Conservation (phyloP, 345 rosid species). For the Euphorbia tirucalli region DNA sequence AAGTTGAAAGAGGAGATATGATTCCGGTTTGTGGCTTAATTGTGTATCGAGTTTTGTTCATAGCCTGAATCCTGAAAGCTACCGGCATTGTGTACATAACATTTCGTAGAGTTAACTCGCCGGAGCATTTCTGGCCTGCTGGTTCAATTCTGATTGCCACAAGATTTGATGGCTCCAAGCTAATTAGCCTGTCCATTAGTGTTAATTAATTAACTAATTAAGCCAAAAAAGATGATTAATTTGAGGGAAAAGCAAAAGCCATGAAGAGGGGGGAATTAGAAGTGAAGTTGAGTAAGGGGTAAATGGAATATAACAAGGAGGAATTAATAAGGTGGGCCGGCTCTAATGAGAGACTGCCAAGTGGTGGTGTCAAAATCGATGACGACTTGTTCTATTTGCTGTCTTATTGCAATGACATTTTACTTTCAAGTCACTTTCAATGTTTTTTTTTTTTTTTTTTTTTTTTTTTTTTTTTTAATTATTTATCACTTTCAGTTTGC, state of each 20-base stretch:
- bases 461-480: too few relatives aligned
- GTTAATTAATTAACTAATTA: too few relatives aligned
- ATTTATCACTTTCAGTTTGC: constrained; percentile 7
- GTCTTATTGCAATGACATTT: constrained; percentile 17
- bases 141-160: constrained; percentile 46
- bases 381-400: constrained; percentile 46
- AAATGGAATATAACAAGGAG: constrained; percentile 16
- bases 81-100: constrained; percentile 79
- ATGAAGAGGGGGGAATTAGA: too few relatives aligned
- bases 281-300: neutral
- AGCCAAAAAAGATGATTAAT: too few relatives aligned
- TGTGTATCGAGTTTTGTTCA: constrained; percentile 41
- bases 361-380: constrained; percentile 45
- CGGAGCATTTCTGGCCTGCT: constrained; percentile 49
- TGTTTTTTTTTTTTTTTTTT: neutral
- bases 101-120: constrained; percentile 56
- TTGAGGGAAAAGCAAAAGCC: too few relatives aligned
- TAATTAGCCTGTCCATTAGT: constrained; percentile 56
- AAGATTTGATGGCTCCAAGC: constrained; percentile 55
- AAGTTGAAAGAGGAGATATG: constrained; percentile 45
- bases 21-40: constrained; percentile 59
- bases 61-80: constrained; percentile 49
- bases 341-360: constrained; percentile 34
- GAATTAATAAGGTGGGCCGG: constrained; percentile 41
- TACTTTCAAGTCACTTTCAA: constrained; percentile 21